Percentiles rank a stretch among this genome's conserved stretches.
Evolutionary conservation across 2,329 filamentous ascomycete genomes (phyloP).

Genomic region (Fusarium hainanense): DNA sequence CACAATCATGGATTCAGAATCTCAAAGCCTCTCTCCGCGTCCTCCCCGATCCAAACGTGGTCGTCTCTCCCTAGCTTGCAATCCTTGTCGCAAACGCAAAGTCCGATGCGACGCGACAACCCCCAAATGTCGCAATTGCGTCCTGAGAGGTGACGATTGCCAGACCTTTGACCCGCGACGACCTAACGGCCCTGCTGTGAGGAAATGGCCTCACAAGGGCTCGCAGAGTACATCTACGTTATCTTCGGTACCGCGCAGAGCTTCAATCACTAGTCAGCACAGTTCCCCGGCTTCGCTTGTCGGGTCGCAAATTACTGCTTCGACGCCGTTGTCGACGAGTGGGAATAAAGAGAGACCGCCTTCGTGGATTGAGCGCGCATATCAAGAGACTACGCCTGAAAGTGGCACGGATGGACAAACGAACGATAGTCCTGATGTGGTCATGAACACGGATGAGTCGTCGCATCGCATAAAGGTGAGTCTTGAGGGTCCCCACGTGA

Average conservation of each 20-base stretch:
- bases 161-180: conserved; percentile 37
- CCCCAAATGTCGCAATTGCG: conserved; percentile 41
- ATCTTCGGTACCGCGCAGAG: conserved; percentile 15
- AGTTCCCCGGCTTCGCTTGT: conserved; percentile 36
- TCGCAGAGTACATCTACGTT: background rate
- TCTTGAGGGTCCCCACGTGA: no score
- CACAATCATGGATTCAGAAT: conserved; percentile 12
- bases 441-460: conserved; percentile 40
- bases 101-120: conserved; percentile 41
- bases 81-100: conserved; percentile 38
- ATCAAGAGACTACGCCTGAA: conserved; percentile 34
- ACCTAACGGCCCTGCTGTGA: conserved; percentile 36
- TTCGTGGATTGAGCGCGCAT: conserved; percentile 39
- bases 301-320: conserved; percentile 25
- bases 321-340: background rate
- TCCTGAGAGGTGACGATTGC: conserved; percentile 35
- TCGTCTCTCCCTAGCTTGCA: conserved; percentile 36
- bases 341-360: conserved; percentile 25
- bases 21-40: conserved; percentile 10
- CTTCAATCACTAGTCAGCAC: conserved; percentile 31
- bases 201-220: conserved; percentile 37
- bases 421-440: conserved; percentile 37
- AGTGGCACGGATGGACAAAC: conserved; percentile 15
- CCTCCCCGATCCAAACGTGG: conserved; percentile 28
- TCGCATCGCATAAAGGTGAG: conserved; percentile 40